phyloP scores from a whole-genome alignment of 1,284 basidiomycete genomes.

The Amylostereum areolatum region DNA sequence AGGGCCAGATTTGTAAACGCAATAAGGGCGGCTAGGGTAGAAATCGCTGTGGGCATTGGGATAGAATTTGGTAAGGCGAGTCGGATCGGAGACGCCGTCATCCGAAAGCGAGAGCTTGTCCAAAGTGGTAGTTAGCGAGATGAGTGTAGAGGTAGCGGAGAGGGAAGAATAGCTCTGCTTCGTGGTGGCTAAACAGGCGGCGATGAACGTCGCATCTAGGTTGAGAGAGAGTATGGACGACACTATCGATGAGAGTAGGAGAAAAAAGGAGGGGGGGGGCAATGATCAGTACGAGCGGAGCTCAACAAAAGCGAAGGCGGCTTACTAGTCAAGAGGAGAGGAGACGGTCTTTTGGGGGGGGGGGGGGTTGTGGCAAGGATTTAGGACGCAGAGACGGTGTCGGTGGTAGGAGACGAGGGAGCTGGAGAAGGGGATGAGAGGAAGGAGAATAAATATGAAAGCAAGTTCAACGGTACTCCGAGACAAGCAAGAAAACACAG shows the following conservation, averaged over 20 bases:
- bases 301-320: conserved; percentile 1
- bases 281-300: conserved; percentile 1
- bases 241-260: neutral
- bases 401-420: no score
- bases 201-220: conserved; percentile 4
- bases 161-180: neutral
- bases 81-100: conserved; percentile 9
- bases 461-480: neutral
- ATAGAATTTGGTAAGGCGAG: conserved; percentile 22
- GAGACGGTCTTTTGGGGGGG: no score
- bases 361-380: no score
- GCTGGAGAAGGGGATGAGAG: no score
- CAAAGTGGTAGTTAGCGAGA: neutral
- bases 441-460: no score
- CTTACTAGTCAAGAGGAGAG: no score
- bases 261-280: neutral
- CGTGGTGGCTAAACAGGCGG: conserved; percentile 1
- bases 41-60: conserved; percentile 24
- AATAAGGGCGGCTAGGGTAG: conserved; percentile 19
- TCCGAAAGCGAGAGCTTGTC: neutral
- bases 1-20: conserved; percentile 23
- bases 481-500: neutral
- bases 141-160: conserved; percentile 5
- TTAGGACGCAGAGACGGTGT: no score
- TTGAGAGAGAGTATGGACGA: neutral